Conservation (phyloP, 73 alveolate genomes). For the Paraurostyla sp. region DNA sequence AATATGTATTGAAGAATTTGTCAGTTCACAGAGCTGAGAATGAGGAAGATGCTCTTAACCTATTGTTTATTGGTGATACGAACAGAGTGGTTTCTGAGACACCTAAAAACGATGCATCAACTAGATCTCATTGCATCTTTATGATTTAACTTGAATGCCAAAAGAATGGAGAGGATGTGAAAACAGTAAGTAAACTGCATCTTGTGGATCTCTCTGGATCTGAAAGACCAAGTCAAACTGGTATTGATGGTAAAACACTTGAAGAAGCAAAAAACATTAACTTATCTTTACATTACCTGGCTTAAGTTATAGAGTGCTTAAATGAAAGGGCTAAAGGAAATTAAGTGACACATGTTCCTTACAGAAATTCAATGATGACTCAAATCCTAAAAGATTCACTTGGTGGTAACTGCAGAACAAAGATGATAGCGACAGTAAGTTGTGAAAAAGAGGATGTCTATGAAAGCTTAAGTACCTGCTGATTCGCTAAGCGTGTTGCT, state of each 20-base stretch:
- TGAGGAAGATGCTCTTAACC: slow-evolving; percentile 98
- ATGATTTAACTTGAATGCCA: slow-evolving; percentile 97
- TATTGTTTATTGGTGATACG: slow-evolving; percentile 99
- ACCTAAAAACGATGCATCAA: slow-evolving; percentile 99
- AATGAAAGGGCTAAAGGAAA: slow-evolving; percentile 90
- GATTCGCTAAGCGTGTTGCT: slow-evolving; percentile 99
- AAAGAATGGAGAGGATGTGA: slow-evolving; percentile 96
- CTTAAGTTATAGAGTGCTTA: slow-evolving; percentile 94
- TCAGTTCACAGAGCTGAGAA: slow-evolving; percentile 97
- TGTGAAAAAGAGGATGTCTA: slow-evolving; percentile 91
- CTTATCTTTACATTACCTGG: slow-evolving; percentile 96
- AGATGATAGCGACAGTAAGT: slow-evolving; percentile 97
- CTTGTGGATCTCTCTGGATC: slow-evolving; percentile 97
- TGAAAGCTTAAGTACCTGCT: slow-evolving; percentile 92
- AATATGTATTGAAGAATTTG: slow-evolving; percentile 94
- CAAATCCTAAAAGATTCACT: slow-evolving; percentile 95
- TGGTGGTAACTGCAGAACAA: slow-evolving; percentile 99
- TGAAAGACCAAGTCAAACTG: slow-evolving; percentile 93
- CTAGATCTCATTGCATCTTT: slow-evolving; percentile 99
- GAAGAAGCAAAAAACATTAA: slow-evolving; percentile 97
- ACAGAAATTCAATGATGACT: slow-evolving; percentile 98
- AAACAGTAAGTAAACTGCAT: slow-evolving; percentile 94
- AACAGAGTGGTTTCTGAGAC: slow-evolving; percentile 99
- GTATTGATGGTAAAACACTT: slow-evolving; percentile 91
- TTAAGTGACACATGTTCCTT: slow-evolving; percentile 91